Evolutionary conservation across 306 rosid species (phyloP).

Genomic region (Psophocarpus tetragonolobus): DNA sequence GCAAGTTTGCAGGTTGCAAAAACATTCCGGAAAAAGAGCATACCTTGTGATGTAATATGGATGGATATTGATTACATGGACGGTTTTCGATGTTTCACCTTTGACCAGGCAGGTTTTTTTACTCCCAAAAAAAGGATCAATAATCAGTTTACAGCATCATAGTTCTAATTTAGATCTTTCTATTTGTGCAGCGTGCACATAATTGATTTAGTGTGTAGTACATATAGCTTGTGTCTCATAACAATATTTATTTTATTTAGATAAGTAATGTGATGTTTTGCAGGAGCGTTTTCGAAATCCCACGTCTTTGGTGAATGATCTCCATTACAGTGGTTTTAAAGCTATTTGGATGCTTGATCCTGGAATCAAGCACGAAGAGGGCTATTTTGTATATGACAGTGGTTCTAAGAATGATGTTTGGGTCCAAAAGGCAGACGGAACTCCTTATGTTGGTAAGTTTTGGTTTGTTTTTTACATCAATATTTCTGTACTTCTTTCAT

Average conservation of each 20-base stretch:
- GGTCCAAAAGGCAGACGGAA: constrained; percentile 80
- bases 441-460: constrained; percentile 63
- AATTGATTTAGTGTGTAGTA: constrained; percentile 10
- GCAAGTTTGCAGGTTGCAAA: constrained; percentile 64
- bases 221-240: background rate
- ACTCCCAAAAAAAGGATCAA: background rate
- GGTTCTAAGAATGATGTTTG: constrained; percentile 76
- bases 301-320: constrained; percentile 58
- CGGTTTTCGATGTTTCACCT: constrained; percentile 93
- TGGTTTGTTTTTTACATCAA: background rate
- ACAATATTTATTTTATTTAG: constrained; percentile 7
- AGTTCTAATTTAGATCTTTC: constrained; percentile 6
- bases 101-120: constrained; percentile 60
- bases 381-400: constrained; percentile 74
- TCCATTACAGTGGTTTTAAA: constrained; percentile 76
- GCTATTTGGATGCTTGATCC: constrained; percentile 99
- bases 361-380: constrained; percentile 82
- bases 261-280: constrained; percentile 30
- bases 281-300: constrained; percentile 85
- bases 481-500: background rate
- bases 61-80: constrained; percentile 99
- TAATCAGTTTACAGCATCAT: constrained; percentile 7
- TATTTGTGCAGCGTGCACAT: background rate
- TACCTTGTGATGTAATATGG: constrained; percentile 96
- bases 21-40: constrained; percentile 69